Evolutionary conservation across 225 moss, liverwort and hornwort species (phyloP).

Genomic region (Marchantia paleacea): DNA sequence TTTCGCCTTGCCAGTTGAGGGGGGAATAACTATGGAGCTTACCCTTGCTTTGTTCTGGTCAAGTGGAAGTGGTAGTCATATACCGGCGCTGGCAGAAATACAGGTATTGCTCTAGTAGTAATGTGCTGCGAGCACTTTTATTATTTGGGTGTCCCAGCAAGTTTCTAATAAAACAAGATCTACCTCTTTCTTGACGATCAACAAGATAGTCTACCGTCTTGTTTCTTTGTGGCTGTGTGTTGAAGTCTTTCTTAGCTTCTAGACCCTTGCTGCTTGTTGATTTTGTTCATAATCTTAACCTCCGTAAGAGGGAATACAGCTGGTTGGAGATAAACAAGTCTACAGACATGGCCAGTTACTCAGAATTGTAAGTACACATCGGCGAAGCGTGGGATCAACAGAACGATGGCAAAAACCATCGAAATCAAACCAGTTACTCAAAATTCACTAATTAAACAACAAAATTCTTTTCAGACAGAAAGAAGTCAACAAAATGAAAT

Average conservation of each 20-base stretch:
- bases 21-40: conserved; percentile 94
- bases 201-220: not conserved
- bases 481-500: too few species aligned
- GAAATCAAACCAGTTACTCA: too few species aligned
- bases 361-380: too few species aligned
- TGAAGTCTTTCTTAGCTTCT: not conserved
- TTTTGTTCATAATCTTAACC: too few species aligned
- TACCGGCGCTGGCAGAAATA: conserved; percentile 64
- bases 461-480: too few species aligned
- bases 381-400: too few species aligned
- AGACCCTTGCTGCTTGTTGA: too few species aligned
- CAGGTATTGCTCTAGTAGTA: conserved; percentile 39
- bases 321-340: too few species aligned
- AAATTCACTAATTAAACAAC: too few species aligned
- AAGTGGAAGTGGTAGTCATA: conserved; percentile 88
- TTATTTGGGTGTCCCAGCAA: not conserved
- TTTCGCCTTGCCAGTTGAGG: conserved; percentile 78
- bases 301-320: too few species aligned
- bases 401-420: too few species aligned
- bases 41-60: conserved; percentile 96
- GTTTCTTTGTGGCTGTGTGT: not conserved
- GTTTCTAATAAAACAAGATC: not conserved
- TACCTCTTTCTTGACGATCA: not conserved
- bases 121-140: not conserved
- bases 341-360: too few species aligned